Base-by-base conservation (phyloP, 345 rosid species). In the Raphanus raphanistrum region DNA sequence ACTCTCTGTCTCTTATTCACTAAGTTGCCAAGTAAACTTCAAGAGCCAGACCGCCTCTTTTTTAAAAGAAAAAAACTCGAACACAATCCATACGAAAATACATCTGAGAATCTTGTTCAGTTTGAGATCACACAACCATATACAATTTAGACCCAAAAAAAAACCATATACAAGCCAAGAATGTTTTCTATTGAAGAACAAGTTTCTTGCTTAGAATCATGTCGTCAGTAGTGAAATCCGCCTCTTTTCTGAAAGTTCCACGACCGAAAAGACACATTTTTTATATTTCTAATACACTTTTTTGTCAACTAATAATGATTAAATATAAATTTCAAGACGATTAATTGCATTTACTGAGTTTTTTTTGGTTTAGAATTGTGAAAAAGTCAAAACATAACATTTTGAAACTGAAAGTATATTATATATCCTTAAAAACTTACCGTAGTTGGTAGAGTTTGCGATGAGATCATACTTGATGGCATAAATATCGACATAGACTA, bases 161-260 rank as follows among this genome's bases (percentile, higher is more conserved):
- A n/a, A 68, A 48, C 9, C 70, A 21, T 21, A 74, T 68, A 74
- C 60, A 79, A 79, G 61, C 61, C 70, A 61, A 73, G 12, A 73
- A 62, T 60, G 62, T 78, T 28, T 28, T 27, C 1, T 45, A 38
- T 66, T 86, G 91, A 66, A 87, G 89, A 76, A 90, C 98, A 73
- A 90, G 89, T 57, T 80, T 87, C 88, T 91, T 95, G 82, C 92
- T 88, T 3, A 95, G 92, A 66, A 95, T 91, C 79, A 90, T 70
- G 85, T 91, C 99, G 12, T 95, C 98, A 0, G 98, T 95, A 5
- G 94, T 78, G 85, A 95, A 92, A 82, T 95, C 97, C 4, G 98
- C 94, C 75, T 84, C 98, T 79, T 95, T 95, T 76, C 99, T 73
- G 88, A 16, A 91, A 3, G 97, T 92, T 72, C 98, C 98, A 10